phyloP scores from a whole-genome alignment of 2,329 filamentous ascomycete genomes.

The Colletotrichum gloeosporioides region DNA sequence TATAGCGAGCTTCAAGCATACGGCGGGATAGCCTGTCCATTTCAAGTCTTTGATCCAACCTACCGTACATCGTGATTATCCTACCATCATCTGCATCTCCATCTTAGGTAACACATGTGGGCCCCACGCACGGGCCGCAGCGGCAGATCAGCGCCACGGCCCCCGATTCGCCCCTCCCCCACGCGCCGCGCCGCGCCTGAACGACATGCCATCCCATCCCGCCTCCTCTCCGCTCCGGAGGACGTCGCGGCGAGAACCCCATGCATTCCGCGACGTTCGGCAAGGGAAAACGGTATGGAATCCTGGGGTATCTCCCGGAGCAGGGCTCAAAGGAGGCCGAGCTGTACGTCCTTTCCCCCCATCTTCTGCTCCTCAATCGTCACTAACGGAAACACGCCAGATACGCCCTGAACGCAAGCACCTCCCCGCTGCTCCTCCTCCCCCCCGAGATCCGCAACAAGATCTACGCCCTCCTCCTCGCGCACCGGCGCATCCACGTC shows the following conservation, averaged over 20 bases:
- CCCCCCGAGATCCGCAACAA: slow-evolving; percentile 31
- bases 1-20: background rate
- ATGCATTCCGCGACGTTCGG: slow-evolving; percentile 19
- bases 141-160: background rate
- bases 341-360: background rate
- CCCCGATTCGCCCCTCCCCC: background rate
- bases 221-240: background rate
- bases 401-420: slow-evolving; percentile 9
- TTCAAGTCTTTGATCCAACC: background rate
- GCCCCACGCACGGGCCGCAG: background rate
- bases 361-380: background rate
- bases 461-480: slow-evolving; percentile 26
- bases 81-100: background rate
- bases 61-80: too few relatives aligned
- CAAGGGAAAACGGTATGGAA: slow-evolving; percentile 13
- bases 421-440: slow-evolving; percentile 24
- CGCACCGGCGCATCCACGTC: slow-evolving; percentile 24
- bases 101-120: background rate
- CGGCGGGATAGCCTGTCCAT: slow-evolving; percentile 4
- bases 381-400: background rate
- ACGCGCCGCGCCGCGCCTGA: background rate
- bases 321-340: slow-evolving; percentile 11
- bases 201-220: background rate
- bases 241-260: background rate
- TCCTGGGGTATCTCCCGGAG: slow-evolving; percentile 17